Evolutionary conservation across 257 asterid species (phyloP), one percentile per base, ranked within the genome.

Genomic region (Scutellaria minor): DNA sequence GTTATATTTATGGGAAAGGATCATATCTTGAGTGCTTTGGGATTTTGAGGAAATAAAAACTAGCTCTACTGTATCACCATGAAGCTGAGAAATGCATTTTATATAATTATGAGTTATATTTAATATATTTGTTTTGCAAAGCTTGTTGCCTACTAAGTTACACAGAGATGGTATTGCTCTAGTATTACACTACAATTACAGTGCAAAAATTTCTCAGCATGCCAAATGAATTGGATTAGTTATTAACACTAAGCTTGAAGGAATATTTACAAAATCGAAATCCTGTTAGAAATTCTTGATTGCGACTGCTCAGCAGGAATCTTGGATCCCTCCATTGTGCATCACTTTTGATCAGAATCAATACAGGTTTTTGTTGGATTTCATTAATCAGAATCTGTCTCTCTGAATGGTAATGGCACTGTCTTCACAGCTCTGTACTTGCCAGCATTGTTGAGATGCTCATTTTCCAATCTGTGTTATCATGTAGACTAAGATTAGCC

Each of bases 341-440:
- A 39, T 13, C 15, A 64, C 8, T 18, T 31, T 24, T 12, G 46
- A 13, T 37, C 71, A 63, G 48, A 54, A 20, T 37, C 66, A 51
- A n/a, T 46, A 37, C 71, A 75, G 3, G 9, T 45, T 20, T 66
- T 61, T 40, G 11, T 3, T 6, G 53, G 7, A 13, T 60, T 53
- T 77, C 66, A 80, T 22, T 81, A 66, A 65, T 84, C 92, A 0
- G 87, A 88, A 57, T 84, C 86, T 2, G 77, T 71, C 48, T 87
- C 92, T 18, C 75, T 82, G 77, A 91, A 91, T 18, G 96, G 97
- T 40, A 91, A 75, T 12, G 97, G 97, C 57, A 88, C 96, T 45
- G 87, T 65, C 80, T 89, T 89, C 79, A 91, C 92, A 14, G 97
- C 97, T 79, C 97, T 83, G 40, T 72, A 88, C 78, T 88, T 87